Evolutionary conservation across 768 basidiomycete genomes (phyloP).

Genomic region (Neoboletus brunneissimus): DNA sequence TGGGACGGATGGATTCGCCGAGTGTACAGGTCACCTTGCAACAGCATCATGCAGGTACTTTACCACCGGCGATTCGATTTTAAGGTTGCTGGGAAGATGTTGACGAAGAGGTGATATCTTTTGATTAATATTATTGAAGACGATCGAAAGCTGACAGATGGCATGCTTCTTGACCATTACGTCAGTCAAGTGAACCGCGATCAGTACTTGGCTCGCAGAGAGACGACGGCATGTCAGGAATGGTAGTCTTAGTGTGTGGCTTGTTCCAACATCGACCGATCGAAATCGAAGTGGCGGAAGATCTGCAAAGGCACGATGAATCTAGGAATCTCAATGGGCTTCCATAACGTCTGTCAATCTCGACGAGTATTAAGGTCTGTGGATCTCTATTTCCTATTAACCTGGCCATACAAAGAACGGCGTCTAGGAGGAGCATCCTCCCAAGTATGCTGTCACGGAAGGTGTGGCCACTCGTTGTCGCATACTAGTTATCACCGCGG

Average conservation of each 20-base stretch:
- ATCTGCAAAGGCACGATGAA: slow-evolving; percentile 23
- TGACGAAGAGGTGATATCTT: slow-evolving; percentile 13
- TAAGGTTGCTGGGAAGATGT: slow-evolving; percentile 13
- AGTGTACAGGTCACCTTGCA: slow-evolving; percentile 1
- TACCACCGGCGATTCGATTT: slow-evolving; percentile 13
- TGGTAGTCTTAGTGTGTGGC: not conserved
- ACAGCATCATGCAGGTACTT: not conserved
- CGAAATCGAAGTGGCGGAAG: slow-evolving; percentile 19
- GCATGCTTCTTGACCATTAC: slow-evolving; percentile 2
- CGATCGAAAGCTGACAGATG: slow-evolving; percentile 12
- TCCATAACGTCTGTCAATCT: slow-evolving; percentile 22
- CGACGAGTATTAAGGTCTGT: slow-evolving; percentile 17
- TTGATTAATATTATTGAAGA: slow-evolving; percentile 18
- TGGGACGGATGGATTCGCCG: slow-evolving; percentile 13
- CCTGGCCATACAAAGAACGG: slow-evolving; percentile 8
- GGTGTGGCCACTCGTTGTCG: not conserved
- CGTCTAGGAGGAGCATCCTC: slow-evolving; percentile 7
- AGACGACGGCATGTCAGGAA: not conserved
- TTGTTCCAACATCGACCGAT: slow-evolving; percentile 5
- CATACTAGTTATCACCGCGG: slow-evolving; percentile 25
- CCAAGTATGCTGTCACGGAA: slow-evolving; percentile 7
- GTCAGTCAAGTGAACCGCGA: not conserved
- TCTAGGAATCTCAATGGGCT: slow-evolving; percentile 12
- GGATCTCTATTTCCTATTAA: slow-evolving; percentile 10
- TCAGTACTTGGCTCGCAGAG: not conserved